These are phyloP conservation scores for Pezizomycotina sp. DNA, from an alignment of 2,329 filamentous ascomycete species.

Conservation along the genomic window DNA sequence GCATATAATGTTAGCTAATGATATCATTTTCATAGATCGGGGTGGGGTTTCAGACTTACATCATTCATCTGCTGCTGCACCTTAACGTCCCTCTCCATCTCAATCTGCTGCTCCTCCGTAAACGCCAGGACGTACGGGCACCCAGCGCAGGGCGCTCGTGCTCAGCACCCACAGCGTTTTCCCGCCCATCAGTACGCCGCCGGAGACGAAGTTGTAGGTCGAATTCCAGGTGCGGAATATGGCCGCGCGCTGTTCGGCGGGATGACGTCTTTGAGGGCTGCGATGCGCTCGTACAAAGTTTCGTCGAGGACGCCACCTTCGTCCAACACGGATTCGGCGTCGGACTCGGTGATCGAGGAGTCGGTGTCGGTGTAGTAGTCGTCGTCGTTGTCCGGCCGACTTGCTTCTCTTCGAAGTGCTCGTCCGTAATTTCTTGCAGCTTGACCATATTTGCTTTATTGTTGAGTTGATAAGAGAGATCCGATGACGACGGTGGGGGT, in stretches of 20 bases:
- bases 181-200: constrained; percentile 53
- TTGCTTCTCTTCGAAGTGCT: constrained; percentile 68
- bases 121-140: constrained; percentile 88
- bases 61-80: constrained; percentile 87
- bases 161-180: constrained; percentile 82
- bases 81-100: constrained; percentile 95
- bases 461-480: too few species aligned
- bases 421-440: constrained; percentile 90
- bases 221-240: constrained; percentile 40
- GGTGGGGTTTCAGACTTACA: constrained; percentile 33
- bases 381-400: constrained; percentile 52
- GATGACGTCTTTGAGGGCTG: constrained; percentile 59
- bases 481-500: too few species aligned
- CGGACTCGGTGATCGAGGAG: constrained; percentile 60
- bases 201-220: constrained; percentile 42
- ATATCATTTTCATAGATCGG: constrained; percentile 28
- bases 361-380: constrained; percentile 88
- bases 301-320: constrained; percentile 36
- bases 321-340: constrained; percentile 31
- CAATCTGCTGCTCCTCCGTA: constrained; percentile 88
- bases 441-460: constrained; percentile 59
- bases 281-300: constrained; percentile 49
- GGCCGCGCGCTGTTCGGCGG: constrained; percentile 53
- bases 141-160: constrained; percentile 78
- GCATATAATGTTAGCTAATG: background rate